A percentile compares a stretch with the other conserved stretches of the same genome.
These are phyloP conservation scores for Trichomonas gallinae DNA, from an alignment of 208 protist genomes.

Conservation along the genomic window DNA sequence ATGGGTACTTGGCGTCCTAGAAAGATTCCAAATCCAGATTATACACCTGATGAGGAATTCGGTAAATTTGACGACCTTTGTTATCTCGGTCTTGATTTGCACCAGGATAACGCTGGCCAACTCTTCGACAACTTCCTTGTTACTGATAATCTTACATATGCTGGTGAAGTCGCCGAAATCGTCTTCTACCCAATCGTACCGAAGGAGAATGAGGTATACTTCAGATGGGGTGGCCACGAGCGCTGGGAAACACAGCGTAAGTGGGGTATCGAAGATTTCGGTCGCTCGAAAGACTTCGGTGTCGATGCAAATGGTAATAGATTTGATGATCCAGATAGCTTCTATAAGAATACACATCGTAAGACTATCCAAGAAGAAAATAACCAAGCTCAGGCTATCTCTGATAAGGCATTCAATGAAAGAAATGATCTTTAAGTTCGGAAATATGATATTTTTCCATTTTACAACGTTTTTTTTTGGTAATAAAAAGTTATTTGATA, in stretches of 20 bases:
- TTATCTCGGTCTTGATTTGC: not conserved
- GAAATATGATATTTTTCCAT: no score
- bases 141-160: not conserved
- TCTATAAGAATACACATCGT: not conserved
- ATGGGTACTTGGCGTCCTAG: constrained; percentile 8
- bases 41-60: constrained; percentile 4
- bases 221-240: not conserved
- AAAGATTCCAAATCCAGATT: constrained; percentile 23
- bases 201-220: not conserved
- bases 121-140: constrained; percentile 15
- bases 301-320: not conserved
- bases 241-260: not conserved
- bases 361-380: not conserved
- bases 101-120: not conserved
- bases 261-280: not conserved
- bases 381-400: not conserved
- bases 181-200: not conserved
- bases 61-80: not conserved
- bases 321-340: not conserved
- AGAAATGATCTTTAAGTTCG: not conserved
- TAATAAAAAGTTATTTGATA: no score
- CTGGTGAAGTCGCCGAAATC: not conserved
- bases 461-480: no score
- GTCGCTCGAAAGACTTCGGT: not conserved
- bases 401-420: not conserved